Percentiles rank a stretch among this genome's conserved stretches.
Evolutionary conservation across 768 basidiomycete genomes (phyloP).

Genomic region (Lepiota subincarnata): DNA sequence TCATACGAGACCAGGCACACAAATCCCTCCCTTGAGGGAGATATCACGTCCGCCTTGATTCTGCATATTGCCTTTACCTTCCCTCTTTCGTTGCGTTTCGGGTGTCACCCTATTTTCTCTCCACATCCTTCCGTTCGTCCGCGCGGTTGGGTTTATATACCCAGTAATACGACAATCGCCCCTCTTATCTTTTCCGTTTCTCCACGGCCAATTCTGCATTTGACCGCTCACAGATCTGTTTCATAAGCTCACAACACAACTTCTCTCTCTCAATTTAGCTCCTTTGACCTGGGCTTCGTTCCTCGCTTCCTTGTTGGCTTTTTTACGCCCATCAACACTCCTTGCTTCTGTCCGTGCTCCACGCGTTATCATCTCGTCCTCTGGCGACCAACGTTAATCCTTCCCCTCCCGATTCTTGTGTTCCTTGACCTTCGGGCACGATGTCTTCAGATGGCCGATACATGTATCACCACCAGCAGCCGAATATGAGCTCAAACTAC

Average conservation of each 20-base stretch:
- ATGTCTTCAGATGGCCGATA: constrained; percentile 54
- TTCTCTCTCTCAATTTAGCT: constrained; percentile 18
- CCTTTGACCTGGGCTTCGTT: background rate
- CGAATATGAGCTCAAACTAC: constrained; percentile 37
- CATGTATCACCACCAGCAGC: constrained; percentile 48
- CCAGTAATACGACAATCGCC: background rate
- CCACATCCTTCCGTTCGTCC: background rate
- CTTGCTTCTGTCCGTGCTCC: constrained; percentile 5
- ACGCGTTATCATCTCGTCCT: constrained; percentile 5
- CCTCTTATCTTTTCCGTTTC: background rate
- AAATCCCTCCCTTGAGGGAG: background rate
- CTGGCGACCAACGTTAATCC: background rate
- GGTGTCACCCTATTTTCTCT: background rate
- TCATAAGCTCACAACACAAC: constrained; percentile 9
- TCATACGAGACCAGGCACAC: constrained; percentile 1
- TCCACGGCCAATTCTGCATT: background rate
- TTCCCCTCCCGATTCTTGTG: background rate
- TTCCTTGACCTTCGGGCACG: background rate
- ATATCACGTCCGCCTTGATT: background rate
- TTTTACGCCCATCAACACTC: constrained; percentile 7
- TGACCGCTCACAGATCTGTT: constrained; percentile 5
- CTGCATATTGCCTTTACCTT: background rate
- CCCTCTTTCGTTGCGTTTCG: background rate
- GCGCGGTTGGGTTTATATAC: background rate
- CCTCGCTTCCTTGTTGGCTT: constrained; percentile 3